These are phyloP conservation scores for Tolypocladium guangdongense DNA, from an alignment of 2,329 filamentous ascomycete genomes.

Conservation along the genomic window DNA sequence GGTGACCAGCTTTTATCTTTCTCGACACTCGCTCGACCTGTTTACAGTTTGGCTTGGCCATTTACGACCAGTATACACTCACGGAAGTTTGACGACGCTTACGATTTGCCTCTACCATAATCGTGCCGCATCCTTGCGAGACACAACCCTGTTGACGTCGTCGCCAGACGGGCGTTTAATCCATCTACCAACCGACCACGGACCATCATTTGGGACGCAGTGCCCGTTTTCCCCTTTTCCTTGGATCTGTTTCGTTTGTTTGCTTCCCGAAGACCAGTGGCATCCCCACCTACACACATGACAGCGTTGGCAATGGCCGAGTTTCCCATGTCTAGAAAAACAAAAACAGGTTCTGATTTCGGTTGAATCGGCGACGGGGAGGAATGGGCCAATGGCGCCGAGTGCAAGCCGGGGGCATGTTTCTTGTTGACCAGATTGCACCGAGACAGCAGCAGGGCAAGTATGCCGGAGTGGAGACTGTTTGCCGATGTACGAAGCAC, in stretches of 20 bases:
- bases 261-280: not conserved
- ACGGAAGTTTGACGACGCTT: slow-evolving; percentile 18
- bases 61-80: slow-evolving; percentile 14
- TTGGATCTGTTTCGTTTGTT: not conserved
- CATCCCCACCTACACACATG: not conserved
- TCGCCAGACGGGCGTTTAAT: not conserved
- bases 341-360: not conserved
- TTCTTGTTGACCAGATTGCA: not conserved
- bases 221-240: not conserved
- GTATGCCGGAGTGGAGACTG: not conserved
- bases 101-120: slow-evolving; percentile 13
- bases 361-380: not conserved
- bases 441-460: too few species aligned
- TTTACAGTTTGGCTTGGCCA: slow-evolving; percentile 3
- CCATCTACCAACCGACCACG: not conserved
- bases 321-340: not conserved
- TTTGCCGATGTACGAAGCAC: not conserved
- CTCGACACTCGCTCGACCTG: not conserved
- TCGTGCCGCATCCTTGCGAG: not conserved
- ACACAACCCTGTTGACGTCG: not conserved
- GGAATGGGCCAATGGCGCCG: not conserved
- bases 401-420: not conserved
- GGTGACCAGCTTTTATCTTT: not conserved
- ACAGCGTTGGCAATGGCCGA: not conserved
- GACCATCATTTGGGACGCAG: not conserved